These are phyloP conservation scores for Bipolaris sorokiniana DNA, from an alignment of 2,329 filamentous ascomycete genomes.

Conservation along the genomic window DNA sequence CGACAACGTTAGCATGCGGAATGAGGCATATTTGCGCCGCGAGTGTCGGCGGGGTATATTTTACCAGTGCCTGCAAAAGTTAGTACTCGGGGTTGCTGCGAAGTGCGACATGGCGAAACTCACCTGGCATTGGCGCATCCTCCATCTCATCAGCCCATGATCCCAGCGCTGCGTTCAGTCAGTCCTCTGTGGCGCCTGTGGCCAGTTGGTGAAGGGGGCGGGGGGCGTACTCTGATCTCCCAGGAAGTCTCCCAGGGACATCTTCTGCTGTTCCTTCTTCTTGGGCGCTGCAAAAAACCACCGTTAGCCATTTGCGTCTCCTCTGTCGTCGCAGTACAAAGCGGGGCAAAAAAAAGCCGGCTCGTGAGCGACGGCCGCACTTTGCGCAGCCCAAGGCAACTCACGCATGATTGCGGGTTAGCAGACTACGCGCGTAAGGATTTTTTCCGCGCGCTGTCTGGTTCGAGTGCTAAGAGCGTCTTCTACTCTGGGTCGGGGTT, in stretches of 20 bases:
- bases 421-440: conserved; percentile 46
- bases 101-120: conserved; percentile 47
- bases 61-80: conserved; percentile 42
- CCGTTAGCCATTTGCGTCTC: conserved; percentile 52
- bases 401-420: conserved; percentile 65
- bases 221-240: conserved; percentile 78
- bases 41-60: conserved; percentile 12
- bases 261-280: conserved; percentile 93
- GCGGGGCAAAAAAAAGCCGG: conserved; percentile 38
- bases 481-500: conserved; percentile 35
- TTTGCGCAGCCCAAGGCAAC: conserved; percentile 38
- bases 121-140: conserved; percentile 76
- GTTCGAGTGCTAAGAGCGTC: conserved; percentile 35
- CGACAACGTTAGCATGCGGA: conserved; percentile 26
- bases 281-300: conserved; percentile 72
- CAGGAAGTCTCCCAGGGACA: conserved; percentile 97
- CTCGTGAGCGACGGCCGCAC: conserved; percentile 27
- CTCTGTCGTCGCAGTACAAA: conserved; percentile 21
- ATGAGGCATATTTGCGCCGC: not conserved
- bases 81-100: conserved; percentile 21
- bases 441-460: conserved; percentile 45
- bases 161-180: conserved; percentile 66
- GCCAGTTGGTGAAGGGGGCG: conserved; percentile 29
- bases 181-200: conserved; percentile 32
- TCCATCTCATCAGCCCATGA: conserved; percentile 99